Evolutionary conservation across 352 stramenopile genomes (phyloP), one percentile per base, ranked within the genome.

Genomic region (Globisporangium cederbergense): DNA sequence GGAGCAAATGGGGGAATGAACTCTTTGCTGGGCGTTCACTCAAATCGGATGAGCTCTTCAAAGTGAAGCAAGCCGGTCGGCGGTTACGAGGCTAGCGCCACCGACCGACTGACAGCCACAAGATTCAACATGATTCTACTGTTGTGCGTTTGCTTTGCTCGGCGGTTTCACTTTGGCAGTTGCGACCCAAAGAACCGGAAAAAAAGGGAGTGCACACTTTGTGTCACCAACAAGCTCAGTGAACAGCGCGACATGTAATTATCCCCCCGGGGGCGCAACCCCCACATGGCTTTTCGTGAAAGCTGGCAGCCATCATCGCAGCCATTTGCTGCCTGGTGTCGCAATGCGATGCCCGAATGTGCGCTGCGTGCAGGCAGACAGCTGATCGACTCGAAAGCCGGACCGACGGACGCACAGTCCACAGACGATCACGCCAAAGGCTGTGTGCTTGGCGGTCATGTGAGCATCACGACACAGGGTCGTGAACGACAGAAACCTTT

Each of bases 1-100:
- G 36, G 36, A 42, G 13, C 56, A 54, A 62, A 62, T 62, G 57
- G 4, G 57, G 42, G 54, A 62, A 62, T 62, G 57, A 62, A 6
- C 20, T 40, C 9, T 14, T 42, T 10, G 34, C 34, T 40, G 8
- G 34, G 9, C 9, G 4, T 42, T 16, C 36, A 42, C 36, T 42
- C 9, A 1, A 14, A 4, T 42, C 1, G 36, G 0, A 11, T 3
- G 36, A 30, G n/a, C n/a, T 18, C 51, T 34, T 57, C 51, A 58
- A 42, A 43, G 51, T 43, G 51, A 43, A n/a, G 51, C 28, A 6
- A 45, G 16, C 1, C 4, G 6, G 5, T 22, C 4, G 18, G 43
- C 16, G 18, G 22, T 11, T 28, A 13, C 13, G 50, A 6, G 42
- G 11, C 57, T 62, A 1, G 2, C 54, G 42, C 57, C 57, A 53